Conservation (phyloP, 1,284 basidiomycete genomes). For the Afroboletus lepidellus region DNA sequence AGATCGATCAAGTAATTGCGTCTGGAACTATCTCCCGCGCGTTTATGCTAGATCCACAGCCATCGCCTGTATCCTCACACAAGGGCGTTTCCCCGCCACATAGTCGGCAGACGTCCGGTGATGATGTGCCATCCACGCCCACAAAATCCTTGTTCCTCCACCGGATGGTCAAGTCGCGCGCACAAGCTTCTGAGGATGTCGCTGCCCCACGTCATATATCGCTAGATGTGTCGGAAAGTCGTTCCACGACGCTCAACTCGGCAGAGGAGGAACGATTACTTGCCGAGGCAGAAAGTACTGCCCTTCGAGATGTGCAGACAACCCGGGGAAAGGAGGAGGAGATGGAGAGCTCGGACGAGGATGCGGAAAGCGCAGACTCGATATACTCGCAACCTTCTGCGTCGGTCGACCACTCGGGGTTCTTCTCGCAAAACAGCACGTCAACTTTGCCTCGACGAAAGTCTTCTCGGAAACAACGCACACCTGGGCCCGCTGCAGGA, state of each 20-base stretch:
- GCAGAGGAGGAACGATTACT: conserved; percentile 13
- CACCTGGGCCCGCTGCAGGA: neutral
- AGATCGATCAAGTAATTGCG: conserved; percentile 2
- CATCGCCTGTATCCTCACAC: neutral
- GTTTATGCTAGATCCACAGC: neutral
- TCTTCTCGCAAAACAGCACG: neutral
- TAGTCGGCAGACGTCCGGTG: neutral
- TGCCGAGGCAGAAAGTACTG: conserved; percentile 16
- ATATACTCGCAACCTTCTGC: conserved; percentile 28
- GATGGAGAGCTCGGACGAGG: conserved; percentile 2
- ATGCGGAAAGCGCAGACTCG: conserved; percentile 12
- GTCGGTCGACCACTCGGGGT: conserved; percentile 13
- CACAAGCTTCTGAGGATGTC: conserved; percentile 18
- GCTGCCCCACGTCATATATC: conserved; percentile 3
- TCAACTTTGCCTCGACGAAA: conserved; percentile 3
- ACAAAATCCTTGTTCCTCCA: conserved; percentile 18
- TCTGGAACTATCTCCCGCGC: neutral
- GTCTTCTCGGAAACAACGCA: conserved; percentile 16
- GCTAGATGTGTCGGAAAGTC: neutral
- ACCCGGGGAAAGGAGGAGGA: neutral
- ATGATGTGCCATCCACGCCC: neutral
- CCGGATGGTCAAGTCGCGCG: conserved; percentile 25
- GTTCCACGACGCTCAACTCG: conserved; percentile 8
- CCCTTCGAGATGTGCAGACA: conserved; percentile 14
- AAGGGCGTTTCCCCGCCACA: neutral